Conservation (phyloP, 495 filamentous ascomycete genomes). For the Lasiosphaeriaceae sp. region DNA sequence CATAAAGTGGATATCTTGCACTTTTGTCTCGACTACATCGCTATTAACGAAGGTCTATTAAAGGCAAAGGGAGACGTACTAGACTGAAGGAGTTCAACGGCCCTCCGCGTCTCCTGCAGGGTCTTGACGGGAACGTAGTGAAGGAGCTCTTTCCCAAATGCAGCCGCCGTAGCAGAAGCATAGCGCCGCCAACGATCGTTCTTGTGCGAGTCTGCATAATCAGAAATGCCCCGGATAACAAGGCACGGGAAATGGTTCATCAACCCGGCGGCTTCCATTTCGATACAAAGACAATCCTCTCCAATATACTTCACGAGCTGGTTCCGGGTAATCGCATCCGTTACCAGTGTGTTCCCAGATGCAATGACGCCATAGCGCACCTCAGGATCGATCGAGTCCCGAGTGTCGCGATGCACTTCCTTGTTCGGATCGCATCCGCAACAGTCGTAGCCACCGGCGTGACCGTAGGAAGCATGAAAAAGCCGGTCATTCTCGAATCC, state of each 20-base stretch:
- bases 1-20: background rate
- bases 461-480: conserved; percentile 16
- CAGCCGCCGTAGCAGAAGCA: conserved; percentile 33
- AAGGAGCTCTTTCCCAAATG: conserved; percentile 27
- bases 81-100: background rate
- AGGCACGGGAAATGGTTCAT: conserved; percentile 21
- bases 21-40: background rate
- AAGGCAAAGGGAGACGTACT: background rate
- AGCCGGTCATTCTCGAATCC: conserved; percentile 13
- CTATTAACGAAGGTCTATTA: background rate
- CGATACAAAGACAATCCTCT: conserved; percentile 21
- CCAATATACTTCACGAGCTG: background rate
- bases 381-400: conserved; percentile 15
- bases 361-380: conserved; percentile 41
- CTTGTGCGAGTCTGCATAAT: conserved; percentile 40
- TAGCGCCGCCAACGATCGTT: conserved; percentile 34
- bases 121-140: background rate
- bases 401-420: conserved; percentile 10
- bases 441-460: conserved; percentile 2
- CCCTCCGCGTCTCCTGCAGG: background rate
- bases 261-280: conserved; percentile 24
- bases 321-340: conserved; percentile 18
- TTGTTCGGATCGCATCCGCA: conserved; percentile 6
- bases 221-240: conserved; percentile 36
- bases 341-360: conserved; percentile 32